phyloP scores from a whole-genome alignment of 179 eudicot genomes.

The Sideroxylon spinosum region DNA sequence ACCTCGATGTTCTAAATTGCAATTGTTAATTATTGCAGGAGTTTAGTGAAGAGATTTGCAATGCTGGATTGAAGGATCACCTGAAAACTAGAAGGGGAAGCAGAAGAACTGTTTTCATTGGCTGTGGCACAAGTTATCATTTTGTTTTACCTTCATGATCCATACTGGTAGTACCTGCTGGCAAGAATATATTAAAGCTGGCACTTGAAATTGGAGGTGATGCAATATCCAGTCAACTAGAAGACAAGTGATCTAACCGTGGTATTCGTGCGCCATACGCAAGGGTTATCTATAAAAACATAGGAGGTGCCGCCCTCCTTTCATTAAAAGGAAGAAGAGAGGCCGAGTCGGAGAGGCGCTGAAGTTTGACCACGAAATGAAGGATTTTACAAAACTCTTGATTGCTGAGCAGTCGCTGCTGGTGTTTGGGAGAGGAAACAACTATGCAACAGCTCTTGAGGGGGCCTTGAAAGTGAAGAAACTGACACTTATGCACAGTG shows the following conservation, averaged over 20 bases:
- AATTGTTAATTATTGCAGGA: no score
- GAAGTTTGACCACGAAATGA: conserved; percentile 83
- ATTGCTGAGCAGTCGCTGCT: conserved; percentile 90
- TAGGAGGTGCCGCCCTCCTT: no score
- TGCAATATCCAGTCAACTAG: no score
- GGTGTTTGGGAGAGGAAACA: conserved; percentile 95
- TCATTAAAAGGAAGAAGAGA: neutral
- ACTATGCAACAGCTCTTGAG: conserved; percentile 94
- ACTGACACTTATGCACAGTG: conserved; percentile 96
- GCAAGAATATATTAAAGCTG: conserved; percentile 25
- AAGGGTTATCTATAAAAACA: no score
- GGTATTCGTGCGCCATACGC: no score
- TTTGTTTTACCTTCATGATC: conserved; percentile 93
- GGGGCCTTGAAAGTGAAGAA: conserved; percentile 97
- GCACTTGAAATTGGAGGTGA: no score
- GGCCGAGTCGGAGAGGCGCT: neutral
- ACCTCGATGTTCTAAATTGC: no score
- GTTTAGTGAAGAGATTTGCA: no score
- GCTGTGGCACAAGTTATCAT: conserved; percentile 97
- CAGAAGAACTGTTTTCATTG: conserved; percentile 85
- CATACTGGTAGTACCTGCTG: conserved; percentile 88
- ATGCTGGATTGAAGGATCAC: conserved; percentile 93
- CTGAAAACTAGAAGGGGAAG: conserved; percentile 95
- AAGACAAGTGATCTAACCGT: no score
- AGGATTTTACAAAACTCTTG: conserved; percentile 71